These are phyloP conservation scores for Fusarium citri DNA, from an alignment of 2,329 filamentous ascomycete species.

Conservation along the genomic window DNA sequence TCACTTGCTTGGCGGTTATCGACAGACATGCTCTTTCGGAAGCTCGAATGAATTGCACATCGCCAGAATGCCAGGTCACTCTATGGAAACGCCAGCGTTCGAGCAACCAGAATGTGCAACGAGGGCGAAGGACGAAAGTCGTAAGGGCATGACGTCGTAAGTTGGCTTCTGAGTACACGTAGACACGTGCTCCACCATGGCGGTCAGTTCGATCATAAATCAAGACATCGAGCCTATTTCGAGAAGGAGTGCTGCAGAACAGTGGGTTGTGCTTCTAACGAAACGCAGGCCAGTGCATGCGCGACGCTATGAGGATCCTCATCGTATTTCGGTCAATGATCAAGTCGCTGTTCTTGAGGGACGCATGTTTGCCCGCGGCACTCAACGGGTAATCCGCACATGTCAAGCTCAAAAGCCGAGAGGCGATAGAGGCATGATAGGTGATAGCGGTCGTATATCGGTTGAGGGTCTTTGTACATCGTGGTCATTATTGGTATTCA, in stretches of 20 bases:
- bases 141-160: slow-evolving; percentile 53
- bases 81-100: slow-evolving; percentile 30
- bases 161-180: slow-evolving; percentile 38
- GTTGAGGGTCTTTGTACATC: slow-evolving; percentile 46
- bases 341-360: not conserved
- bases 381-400: slow-evolving; percentile 16
- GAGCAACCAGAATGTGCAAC: slow-evolving; percentile 25
- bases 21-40: slow-evolving; percentile 8
- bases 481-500: slow-evolving; percentile 59
- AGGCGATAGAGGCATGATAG: slow-evolving; percentile 74
- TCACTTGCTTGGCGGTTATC: slow-evolving; percentile 22
- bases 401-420: slow-evolving; percentile 62
- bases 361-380: slow-evolving; percentile 6
- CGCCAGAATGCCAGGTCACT: slow-evolving; percentile 20
- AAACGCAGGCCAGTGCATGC: not conserved
- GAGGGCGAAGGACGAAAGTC: slow-evolving; percentile 41
- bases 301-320: not conserved
- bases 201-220: not conserved
- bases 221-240: not conserved
- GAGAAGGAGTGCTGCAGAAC: not conserved
- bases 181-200: slow-evolving; percentile 24
- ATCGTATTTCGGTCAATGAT: not conserved
- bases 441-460: slow-evolving; percentile 69
- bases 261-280: too few relatives aligned
- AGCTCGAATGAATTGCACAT: slow-evolving; percentile 18